A percentile compares a stretch with the other conserved stretches of the same genome.
These are phyloP conservation scores for Beta vulgaris DNA, from an alignment of 148 eudicot species.

Conservation along the genomic window DNA sequence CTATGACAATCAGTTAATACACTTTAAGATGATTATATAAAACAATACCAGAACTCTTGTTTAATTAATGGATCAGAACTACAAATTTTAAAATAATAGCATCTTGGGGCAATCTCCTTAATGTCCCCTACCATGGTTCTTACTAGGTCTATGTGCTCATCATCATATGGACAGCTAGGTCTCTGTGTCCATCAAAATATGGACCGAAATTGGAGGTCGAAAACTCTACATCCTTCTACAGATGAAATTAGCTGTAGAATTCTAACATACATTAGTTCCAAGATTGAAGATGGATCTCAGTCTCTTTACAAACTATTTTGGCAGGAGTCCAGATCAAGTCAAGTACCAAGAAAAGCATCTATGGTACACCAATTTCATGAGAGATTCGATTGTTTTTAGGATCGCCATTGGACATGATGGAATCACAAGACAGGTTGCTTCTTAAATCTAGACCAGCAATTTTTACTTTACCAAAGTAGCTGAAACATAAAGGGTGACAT, in stretches of 20 bases:
- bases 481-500: neutral
- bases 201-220: too few relatives aligned
- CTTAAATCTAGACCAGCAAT: neutral
- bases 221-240: too few relatives aligned
- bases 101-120: neutral
- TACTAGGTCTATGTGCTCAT: neutral
- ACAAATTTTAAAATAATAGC: neutral
- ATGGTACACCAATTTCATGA: neutral
- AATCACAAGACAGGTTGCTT: slow-evolving; percentile 7
- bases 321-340: neutral
- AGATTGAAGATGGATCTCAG: neutral
- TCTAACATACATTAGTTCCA: too few relatives aligned
- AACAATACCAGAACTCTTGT: neutral
- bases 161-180: too few relatives aligned
- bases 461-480: neutral
- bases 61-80: neutral
- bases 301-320: neutral
- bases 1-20: neutral
- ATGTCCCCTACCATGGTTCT: neutral
- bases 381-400: neutral
- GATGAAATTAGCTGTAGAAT: neutral
- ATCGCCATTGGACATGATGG: slow-evolving; percentile 8
- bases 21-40: neutral
- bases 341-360: too few relatives aligned
- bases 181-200: too few relatives aligned